Conservation (phyloP, 2,329 filamentous ascomycete species). For the Penicillium sclerotiorum region DNA sequence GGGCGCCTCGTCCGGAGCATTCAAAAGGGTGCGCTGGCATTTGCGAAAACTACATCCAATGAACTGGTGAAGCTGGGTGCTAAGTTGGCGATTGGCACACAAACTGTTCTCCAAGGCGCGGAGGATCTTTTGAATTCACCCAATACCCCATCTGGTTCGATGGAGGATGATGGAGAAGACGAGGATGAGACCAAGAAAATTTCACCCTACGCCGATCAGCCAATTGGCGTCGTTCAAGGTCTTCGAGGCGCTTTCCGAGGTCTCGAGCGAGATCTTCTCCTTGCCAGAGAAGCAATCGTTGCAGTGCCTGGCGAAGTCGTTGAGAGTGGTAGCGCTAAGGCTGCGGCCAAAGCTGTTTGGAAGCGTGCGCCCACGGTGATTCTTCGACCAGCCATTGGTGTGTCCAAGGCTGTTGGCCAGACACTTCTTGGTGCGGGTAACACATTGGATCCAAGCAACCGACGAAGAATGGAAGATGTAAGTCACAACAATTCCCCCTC, state of each 20-base stretch:
- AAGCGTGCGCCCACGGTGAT: slow-evolving; percentile 90
- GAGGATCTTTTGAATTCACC: slow-evolving; percentile 69
- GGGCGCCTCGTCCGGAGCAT: slow-evolving; percentile 89
- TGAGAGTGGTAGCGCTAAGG: slow-evolving; percentile 79
- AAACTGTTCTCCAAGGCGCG: slow-evolving; percentile 86
- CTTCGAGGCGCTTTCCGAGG: slow-evolving; percentile 80
- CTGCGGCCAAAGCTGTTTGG: slow-evolving; percentile 76
- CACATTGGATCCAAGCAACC: slow-evolving; percentile 79
- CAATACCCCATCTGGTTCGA: slow-evolving; percentile 39
- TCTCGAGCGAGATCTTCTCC: slow-evolving; percentile 81
- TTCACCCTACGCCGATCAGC: slow-evolving; percentile 91
- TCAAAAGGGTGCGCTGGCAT: slow-evolving; percentile 84
- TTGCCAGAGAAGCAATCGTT: slow-evolving; percentile 88
- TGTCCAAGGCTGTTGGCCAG: slow-evolving; percentile 84
- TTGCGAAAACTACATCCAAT: slow-evolving; percentile 89
- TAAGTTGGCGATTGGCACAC: slow-evolving; percentile 91
- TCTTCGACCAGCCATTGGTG: slow-evolving; percentile 85
- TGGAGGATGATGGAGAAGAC: slow-evolving; percentile 65
- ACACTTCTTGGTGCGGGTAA: slow-evolving; percentile 92
- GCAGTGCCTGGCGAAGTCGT: slow-evolving; percentile 90
- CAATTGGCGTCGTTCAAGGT: slow-evolving; percentile 83
- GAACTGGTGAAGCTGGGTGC: slow-evolving; percentile 94
- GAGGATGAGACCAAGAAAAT: slow-evolving; percentile 76
- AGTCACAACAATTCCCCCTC: slow-evolving; percentile 47
- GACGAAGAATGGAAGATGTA: slow-evolving; percentile 84